Evolutionary conservation across 768 basidiomycete genomes (phyloP), one percentile per base, ranked within the genome.

Genomic region (Podaxis sp.): DNA sequence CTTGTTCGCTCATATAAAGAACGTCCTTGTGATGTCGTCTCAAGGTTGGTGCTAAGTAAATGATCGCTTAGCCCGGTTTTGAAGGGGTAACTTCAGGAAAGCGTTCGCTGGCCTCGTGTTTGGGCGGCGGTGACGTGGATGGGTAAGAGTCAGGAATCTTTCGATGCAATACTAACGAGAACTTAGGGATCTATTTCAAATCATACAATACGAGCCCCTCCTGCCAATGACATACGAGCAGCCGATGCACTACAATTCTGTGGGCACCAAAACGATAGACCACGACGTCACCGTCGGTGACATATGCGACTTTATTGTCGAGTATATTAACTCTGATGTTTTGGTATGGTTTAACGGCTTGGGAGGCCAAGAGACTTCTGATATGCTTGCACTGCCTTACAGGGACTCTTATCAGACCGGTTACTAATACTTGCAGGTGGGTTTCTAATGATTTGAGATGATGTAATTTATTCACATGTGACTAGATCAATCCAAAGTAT

Each of bases 301-400:
- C 64, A 84, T 93, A 13, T 89, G 88, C 62, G 79, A 93, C 59
- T 93, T 94, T 65, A 76, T 94, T 23, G 84, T 91, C 13, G 86
- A 93, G 65, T 94, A 93, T 58, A 91, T 94, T 68, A 81, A 90
- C 63, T 91, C 90, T 0, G 90, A 93, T 66, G 82, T 91, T 46
- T 72, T 91, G 79, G 90, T 91, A 72, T 18, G 80, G 21, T 16
- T 11, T 21, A 21, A 48, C 13, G 23, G 11, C 47, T 14, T 3
- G 18, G 13, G 21, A 10, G 47, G 13, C 10, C 9, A 13, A 11
- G 9, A 21, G 47, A 21, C 10, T 14, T 48, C 23, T 48, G 21
- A 48, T 23, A 7, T 42, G 21, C 13, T 13, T 9, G 47, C 23
- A 4, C 10, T 25, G 6, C 13, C 61, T 40, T 40, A 11, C 58